Evolutionary conservation across 2,329 filamentous ascomycete species (phyloP).

Genomic region (Rhinocladiella similis): DNA sequence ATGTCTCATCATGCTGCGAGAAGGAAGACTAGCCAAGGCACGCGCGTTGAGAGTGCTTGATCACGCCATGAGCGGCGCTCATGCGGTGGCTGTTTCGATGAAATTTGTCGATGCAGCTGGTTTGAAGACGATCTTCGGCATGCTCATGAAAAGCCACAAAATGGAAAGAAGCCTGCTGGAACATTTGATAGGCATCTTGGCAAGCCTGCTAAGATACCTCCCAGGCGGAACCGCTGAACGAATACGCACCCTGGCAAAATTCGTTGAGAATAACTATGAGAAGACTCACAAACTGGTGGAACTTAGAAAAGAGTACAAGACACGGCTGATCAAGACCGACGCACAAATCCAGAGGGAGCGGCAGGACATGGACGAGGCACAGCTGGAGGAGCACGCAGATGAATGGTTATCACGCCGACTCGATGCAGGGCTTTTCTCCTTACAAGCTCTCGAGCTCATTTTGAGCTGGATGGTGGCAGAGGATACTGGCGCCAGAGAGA

Average conservation of each 20-base stretch:
- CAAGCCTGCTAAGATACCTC: conserved; percentile 75
- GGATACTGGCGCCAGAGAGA: conserved; percentile 71
- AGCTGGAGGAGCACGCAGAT: conserved; percentile 61
- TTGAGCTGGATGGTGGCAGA: conserved; percentile 91
- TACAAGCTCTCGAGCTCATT: conserved; percentile 81
- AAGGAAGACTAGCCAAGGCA: conserved; percentile 79
- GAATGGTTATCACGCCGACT: conserved; percentile 75
- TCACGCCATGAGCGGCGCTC: conserved; percentile 67
- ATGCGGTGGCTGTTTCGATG: conserved; percentile 66
- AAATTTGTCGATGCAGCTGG: conserved; percentile 80
- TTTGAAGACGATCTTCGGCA: conserved; percentile 78
- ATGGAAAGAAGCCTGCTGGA: conserved; percentile 68
- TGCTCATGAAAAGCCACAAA: conserved; percentile 40
- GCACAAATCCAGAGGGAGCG: conserved; percentile 64
- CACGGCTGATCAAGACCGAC: conserved; percentile 63
- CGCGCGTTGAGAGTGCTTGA: conserved; percentile 80
- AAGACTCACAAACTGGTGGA: conserved; percentile 74
- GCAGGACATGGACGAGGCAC: conserved; percentile 55
- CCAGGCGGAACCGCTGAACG: conserved; percentile 75
- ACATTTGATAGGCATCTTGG: conserved; percentile 82
- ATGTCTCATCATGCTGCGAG: conserved; percentile 85
- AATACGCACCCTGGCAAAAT: conserved; percentile 87
- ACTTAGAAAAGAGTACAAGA: conserved; percentile 69
- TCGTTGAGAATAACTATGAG: conserved; percentile 89
- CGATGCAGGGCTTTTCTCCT: conserved; percentile 78